Evolutionary conservation across 176 grass and related monocot genomes (phyloP), one percentile per base, ranked within the genome.

Genomic region (Triticum monococcum): DNA sequence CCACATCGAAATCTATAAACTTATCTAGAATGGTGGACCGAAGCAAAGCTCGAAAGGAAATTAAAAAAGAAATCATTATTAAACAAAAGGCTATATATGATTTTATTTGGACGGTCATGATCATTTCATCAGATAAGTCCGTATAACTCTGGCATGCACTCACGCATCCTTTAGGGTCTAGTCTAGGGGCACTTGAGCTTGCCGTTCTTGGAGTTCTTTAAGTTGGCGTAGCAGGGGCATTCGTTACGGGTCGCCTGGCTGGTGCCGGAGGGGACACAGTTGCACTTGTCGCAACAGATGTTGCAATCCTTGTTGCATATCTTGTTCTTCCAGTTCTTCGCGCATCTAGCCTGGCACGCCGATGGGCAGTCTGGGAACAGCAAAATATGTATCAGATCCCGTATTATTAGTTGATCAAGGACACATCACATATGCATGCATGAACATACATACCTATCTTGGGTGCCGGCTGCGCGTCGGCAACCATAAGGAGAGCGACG

Each of bases 231-330:
- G 63, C 88, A 87, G 56, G 80, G 45, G 78, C 83, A 90, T 26
- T 86, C 37, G 31, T 38, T 41, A 30, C 91, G 89, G 11, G 91
- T 87, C 12, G 88, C 88, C 70, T 93, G 87, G 5, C 88, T 77
- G 5, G 90, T 97, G 9, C 92, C 95, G 3, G 95, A 92, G 4
- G 92, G 95, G 26, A 97, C 95, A 30, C 95, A 97, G 40, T 72
- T 86, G 88, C 95, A 97, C 64, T 80, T 87, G 28, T 14, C 65
- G 56, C 95, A 97, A 88, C 95, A 97, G 10, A 81, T 68, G 14
- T 91, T 91, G 73, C 95, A 97, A 86, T 92, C 80, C 78, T 92
- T 91, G 40, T 69, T 84, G 84, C 95, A 97, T 81, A 97, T 92
- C 78, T 94, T 77, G 4, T 86, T 89, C 78, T 88, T 92, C 95